Conservation (phyloP, 2,329 filamentous ascomycete species). For the Fusarium domesticum region DNA sequence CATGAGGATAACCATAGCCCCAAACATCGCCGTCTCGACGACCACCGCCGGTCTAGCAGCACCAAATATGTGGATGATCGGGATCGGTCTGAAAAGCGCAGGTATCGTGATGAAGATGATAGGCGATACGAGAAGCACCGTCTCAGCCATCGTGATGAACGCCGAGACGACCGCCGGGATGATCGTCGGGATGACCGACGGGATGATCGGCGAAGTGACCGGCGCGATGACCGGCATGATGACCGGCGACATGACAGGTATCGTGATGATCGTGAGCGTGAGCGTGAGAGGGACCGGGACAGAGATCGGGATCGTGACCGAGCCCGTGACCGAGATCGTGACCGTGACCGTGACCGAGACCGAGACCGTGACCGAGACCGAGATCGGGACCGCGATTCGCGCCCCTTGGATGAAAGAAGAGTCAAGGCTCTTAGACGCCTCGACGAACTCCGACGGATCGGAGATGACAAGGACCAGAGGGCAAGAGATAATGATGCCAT, state of each 20-base stretch:
- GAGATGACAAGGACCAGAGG: conserved; percentile 50
- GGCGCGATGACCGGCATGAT: conserved; percentile 26
- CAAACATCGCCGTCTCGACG: conserved; percentile 43
- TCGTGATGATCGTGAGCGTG: conserved; percentile 31
- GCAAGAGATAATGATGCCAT: conserved; percentile 45
- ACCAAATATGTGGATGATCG: conserved; percentile 37
- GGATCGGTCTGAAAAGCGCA: conserved; percentile 31
- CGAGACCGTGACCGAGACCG: conserved; percentile 26
- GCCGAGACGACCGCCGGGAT: conserved; percentile 12
- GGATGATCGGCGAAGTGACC: conserved; percentile 16
- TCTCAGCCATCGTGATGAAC: conserved; percentile 14
- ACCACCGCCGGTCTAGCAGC: conserved; percentile 36
- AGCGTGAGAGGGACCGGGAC: conserved; percentile 23
- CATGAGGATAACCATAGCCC: conserved; percentile 43
- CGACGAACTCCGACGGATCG: conserved; percentile 44
- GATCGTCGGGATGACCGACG: conserved; percentile 23
- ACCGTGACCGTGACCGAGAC: conserved; percentile 21
- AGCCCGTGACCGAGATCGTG: conserved; percentile 25
- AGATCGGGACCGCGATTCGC: conserved; percentile 27
- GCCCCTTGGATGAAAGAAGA: conserved; percentile 40
- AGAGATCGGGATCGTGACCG: conserved; percentile 34
- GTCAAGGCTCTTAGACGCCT: conserved; percentile 41
- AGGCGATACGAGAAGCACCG: conserved; percentile 23
- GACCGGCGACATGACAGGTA: conserved; percentile 26
- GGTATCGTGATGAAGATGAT: conserved; percentile 24